Conservation (phyloP, 306 rosid species). For the apple (Malus domestica) region ASM211411v1 NC_041790.1:10271001-10271500, state of each 20-base stretch:
- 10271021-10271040: too few relatives aligned
- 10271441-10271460: neutral
- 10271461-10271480: neutral
- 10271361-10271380: neutral
- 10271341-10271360: neutral
- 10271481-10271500: neutral
- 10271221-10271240: constrained; percentile 9
- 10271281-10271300: neutral
- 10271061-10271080: too few relatives aligned
- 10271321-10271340: neutral
- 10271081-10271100: too few relatives aligned
- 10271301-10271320: neutral
- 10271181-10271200: neutral
- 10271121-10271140: neutral
- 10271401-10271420: constrained; percentile 7
- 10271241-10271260: neutral
- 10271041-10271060: too few relatives aligned
- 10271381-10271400: constrained; percentile 4
- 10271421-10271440: neutral
- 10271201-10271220: constrained; percentile 8
- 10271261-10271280: neutral
- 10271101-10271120: neutral
- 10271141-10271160: constrained; percentile 23
- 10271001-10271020: too few relatives aligned
- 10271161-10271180: constrained; percentile 16